phyloP scores from a whole-genome alignment of 2,329 filamentous ascomycete species.

The Colletotrichum siamense region DNA sequence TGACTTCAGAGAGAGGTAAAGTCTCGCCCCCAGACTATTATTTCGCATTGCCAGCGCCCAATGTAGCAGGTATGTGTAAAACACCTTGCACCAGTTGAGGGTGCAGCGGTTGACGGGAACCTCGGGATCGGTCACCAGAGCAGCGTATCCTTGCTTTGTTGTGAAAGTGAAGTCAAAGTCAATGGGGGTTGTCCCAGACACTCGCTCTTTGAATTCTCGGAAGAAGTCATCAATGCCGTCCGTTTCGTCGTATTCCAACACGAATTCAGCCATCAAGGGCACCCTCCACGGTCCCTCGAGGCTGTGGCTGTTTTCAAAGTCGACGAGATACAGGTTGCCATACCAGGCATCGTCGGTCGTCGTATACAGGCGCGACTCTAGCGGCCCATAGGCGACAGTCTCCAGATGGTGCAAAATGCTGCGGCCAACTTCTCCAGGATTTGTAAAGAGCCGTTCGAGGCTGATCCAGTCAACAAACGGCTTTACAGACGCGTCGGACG shows the following conservation, averaged over 20 bases:
- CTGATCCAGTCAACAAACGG: background rate
- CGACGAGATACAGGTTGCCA: background rate
- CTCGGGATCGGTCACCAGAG: background rate
- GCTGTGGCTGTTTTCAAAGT: background rate
- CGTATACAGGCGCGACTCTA: background rate
- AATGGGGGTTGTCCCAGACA: background rate
- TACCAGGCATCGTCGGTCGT: background rate
- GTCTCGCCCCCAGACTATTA: background rate
- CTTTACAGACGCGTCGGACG: background rate
- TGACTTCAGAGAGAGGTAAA: background rate
- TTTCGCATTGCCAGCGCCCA: background rate
- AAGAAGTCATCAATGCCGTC: background rate
- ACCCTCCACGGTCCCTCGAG: background rate
- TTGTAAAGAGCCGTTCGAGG: background rate
- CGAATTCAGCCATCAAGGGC: background rate
- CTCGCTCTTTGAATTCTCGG: background rate
- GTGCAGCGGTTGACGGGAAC: background rate
- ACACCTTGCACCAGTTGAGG: background rate
- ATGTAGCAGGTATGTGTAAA: background rate
- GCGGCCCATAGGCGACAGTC: background rate
- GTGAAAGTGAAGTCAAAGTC: background rate
- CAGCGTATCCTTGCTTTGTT: background rate
- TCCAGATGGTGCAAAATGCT: background rate
- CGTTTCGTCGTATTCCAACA: background rate
- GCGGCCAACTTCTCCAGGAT: background rate